A percentile compares a stretch with the other conserved stretches of the same genome.
Conservation (phyloP, 306 rosid species). For the Glycine latifolia region DNA sequence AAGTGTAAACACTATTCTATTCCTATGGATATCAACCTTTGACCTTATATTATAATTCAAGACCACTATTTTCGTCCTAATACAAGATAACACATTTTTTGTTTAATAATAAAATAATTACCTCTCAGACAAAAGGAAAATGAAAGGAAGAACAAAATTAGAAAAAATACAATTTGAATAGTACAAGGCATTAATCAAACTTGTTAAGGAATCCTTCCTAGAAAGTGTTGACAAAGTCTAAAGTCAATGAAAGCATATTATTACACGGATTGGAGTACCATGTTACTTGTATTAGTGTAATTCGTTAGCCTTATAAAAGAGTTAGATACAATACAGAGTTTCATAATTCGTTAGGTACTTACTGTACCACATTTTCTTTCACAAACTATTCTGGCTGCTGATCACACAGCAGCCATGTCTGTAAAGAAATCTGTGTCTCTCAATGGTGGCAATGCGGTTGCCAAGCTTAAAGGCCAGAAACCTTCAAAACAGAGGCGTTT, state of each 20-base stretch:
- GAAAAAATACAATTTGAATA: slow-evolving; percentile 4
- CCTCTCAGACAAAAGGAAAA: neutral
- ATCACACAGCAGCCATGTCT: slow-evolving; percentile 62
- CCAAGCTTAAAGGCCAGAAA: slow-evolving; percentile 16
- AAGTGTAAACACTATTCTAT: neutral
- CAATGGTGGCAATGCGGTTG: slow-evolving; percentile 44
- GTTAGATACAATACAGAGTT: neutral
- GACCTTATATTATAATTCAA: neutral
- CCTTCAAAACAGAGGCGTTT: slow-evolving; percentile 47
- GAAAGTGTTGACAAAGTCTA: slow-evolving; percentile 59
- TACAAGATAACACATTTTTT: neutral
- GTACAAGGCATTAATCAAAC: slow-evolving; percentile 30
- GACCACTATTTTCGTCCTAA: neutral
- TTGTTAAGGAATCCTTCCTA: slow-evolving; percentile 44
- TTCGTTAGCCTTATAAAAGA: slow-evolving; percentile 52
- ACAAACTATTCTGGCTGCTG: slow-evolving; percentile 49
- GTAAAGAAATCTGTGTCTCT: slow-evolving; percentile 78
- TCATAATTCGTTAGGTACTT: slow-evolving; percentile 12
- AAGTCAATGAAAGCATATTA: slow-evolving; percentile 55
- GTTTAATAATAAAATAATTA: neutral
- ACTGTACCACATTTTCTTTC: neutral
- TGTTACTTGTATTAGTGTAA: slow-evolving; percentile 57
- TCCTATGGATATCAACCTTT: too few relatives aligned
- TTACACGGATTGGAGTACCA: slow-evolving; percentile 57
- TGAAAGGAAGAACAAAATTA: neutral